Evolutionary conservation across 1,284 basidiomycete species (phyloP).

Genomic region (Heimioporus punctisporus): DNA sequence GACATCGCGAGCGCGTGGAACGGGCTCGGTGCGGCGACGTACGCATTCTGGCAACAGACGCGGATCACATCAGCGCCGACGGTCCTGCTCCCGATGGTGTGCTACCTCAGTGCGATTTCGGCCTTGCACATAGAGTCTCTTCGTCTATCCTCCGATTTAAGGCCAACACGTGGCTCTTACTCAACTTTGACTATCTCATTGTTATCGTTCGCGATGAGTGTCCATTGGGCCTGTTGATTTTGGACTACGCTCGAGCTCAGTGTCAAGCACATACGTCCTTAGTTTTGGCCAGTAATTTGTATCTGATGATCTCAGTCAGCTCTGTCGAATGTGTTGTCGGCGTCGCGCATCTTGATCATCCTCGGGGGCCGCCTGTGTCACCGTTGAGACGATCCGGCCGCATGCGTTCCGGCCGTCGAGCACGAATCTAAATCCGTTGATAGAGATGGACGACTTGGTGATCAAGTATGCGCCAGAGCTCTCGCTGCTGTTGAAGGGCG

Average conservation of each 20-base stretch:
- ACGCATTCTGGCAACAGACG: no score
- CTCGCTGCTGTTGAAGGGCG: conserved; percentile 77
- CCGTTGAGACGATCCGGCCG: conserved; percentile 67
- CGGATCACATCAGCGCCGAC: no score
- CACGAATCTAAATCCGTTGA: conserved; percentile 48
- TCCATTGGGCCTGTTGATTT: conserved; percentile 74
- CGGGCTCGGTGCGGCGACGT: no score
- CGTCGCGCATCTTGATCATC: conserved; percentile 87
- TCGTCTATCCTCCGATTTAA: no score
- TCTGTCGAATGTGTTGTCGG: conserved; percentile 88
- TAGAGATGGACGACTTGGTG: conserved; percentile 65
- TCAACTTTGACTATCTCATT: no score
- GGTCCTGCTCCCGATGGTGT: no score
- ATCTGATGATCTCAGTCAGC: conserved; percentile 58
- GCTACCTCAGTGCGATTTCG: no score
- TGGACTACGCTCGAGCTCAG: conserved; percentile 50
- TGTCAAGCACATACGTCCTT: conserved; percentile 26
- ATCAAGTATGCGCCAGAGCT: conserved; percentile 87
- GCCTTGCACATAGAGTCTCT: no score
- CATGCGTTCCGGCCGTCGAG: conserved; percentile 91
- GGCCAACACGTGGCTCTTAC: no score
- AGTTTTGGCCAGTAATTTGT: no score
- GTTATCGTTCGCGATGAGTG: conserved; percentile 56
- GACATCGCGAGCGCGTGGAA: no score
- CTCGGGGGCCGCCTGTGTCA: conserved; percentile 80